Base-by-base conservation (phyloP, 139 green algal species). In the Ulvella scutata region DNA sequence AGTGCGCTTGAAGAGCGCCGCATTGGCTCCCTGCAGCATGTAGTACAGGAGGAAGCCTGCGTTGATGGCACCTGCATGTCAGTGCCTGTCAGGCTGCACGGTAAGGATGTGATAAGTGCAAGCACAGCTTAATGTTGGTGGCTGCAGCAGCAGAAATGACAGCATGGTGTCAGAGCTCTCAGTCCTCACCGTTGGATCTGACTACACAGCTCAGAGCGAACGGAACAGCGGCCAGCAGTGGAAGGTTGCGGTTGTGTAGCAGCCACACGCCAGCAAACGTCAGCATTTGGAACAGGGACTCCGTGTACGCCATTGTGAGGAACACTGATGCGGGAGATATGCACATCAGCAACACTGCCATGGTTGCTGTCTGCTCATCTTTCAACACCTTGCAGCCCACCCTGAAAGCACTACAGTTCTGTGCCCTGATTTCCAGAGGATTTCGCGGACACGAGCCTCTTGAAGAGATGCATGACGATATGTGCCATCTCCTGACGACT, bases 251-350 rank as follows among this genome's bases (percentile, higher is more conserved):
- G 21, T 23, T 13, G 29, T 38, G 72, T 3, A 74, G 37, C 29
- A 34, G 21, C 61, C 73, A 87, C 38, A 93, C 72, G 2, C 79
- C 90, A 2, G 73, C 39, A 26, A 93, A 88, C 36, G 83, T 90
- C 40, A 83, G 61, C 0, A 79, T 40, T 1, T 81, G 82, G 80
- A 96, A 98, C 1, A 92, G 39, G 4, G 81, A 79, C 77, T 98
- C 93, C 1, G 91, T 92, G 83, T 98, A 98, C 17, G 81, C 72
- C 3, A 83, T 86, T 3, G 87, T 87, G 51, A 92, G 85, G 85
- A 97, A 96, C 1, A 92, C 82, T 4, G 84, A 88, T 7, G 92
- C 90, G 28, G 93, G 91, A 59, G 87, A 91, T 29, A 89, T 67
- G 38, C 84, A 82, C 78, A 91, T 94, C 20, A 96, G 44, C 20